Evolutionary conservation across 2,329 filamentous ascomycete species (phyloP).

Genomic region (Ceratocystis papillata): DNA sequence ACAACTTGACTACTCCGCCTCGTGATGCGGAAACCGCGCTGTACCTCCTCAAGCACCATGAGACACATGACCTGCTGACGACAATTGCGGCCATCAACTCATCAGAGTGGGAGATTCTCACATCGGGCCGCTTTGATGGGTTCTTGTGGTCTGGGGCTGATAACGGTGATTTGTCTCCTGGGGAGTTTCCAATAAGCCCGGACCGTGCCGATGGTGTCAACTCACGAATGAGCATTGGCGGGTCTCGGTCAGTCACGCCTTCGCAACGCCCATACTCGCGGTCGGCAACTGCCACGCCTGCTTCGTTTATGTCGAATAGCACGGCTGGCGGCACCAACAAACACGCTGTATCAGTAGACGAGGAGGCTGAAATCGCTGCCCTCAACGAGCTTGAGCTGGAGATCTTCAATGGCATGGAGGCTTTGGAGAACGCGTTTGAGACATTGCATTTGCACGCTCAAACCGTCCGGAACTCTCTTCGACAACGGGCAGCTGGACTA

Average conservation of each 20-base stretch:
- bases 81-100: slow-evolving; percentile 79
- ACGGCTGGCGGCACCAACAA: slow-evolving; percentile 36
- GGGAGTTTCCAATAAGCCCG: slow-evolving; percentile 42
- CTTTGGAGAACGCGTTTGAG: slow-evolving; percentile 87
- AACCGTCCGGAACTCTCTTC: slow-evolving; percentile 62
- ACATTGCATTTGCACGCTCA: slow-evolving; percentile 79
- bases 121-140: slow-evolving; percentile 86
- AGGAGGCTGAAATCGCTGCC: slow-evolving; percentile 84
- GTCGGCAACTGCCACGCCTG: slow-evolving; percentile 47
- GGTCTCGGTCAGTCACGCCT: slow-evolving; percentile 33
- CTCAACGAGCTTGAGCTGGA: slow-evolving; percentile 86
- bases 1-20: slow-evolving; percentile 60
- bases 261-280: slow-evolving; percentile 42
- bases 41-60: slow-evolving; percentile 72
- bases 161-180: slow-evolving; percentile 38
- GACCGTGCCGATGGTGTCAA: slow-evolving; percentile 26
- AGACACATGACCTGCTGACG: slow-evolving; percentile 73
- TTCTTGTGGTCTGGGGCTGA: slow-evolving; percentile 92
- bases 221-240: slow-evolving; percentile 24
- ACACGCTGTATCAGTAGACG: slow-evolving; percentile 71
- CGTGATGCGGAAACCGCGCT: slow-evolving; percentile 78
- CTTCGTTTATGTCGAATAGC: slow-evolving; percentile 50
- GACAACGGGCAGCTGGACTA: slow-evolving; percentile 72
- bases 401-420: slow-evolving; percentile 90
- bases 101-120: slow-evolving; percentile 94